Percentiles rank a stretch among this genome's conserved stretches.
Evolutionary conservation across 371 early-diverging fungal species (phyloP).

Genomic region (Choanephora cucurbitarum): DNA sequence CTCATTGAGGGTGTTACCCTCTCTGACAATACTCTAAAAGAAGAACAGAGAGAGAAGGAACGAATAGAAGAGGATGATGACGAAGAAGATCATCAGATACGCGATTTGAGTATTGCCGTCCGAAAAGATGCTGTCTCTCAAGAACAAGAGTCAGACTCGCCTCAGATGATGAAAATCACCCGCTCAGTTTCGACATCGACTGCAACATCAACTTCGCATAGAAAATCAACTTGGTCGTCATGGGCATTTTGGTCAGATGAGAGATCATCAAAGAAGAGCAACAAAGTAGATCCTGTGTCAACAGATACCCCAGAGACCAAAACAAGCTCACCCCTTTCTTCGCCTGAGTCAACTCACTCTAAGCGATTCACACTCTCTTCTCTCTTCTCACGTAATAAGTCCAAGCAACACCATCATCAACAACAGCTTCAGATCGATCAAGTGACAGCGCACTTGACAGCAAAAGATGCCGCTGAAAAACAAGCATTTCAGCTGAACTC

Average conservation of each 20-base stretch:
- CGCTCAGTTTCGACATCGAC: slow-evolving; percentile 13
- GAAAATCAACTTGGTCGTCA: slow-evolving; percentile 44
- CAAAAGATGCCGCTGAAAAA: slow-evolving; percentile 33
- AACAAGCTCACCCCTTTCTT: neutral
- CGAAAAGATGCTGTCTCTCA: slow-evolving; percentile 2
- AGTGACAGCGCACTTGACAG: slow-evolving; percentile 1
- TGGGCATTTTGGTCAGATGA: slow-evolving; percentile 43
- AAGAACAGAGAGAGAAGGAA: neutral
- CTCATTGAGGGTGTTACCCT: slow-evolving; percentile 12
- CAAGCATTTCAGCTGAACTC: slow-evolving; percentile 59
- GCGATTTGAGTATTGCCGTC: slow-evolving; percentile 12
- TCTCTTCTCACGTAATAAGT: slow-evolving; percentile 25
- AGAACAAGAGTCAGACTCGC: slow-evolving; percentile 6
- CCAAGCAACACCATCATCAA: slow-evolving; percentile 9
- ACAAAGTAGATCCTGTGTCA: slow-evolving; percentile 14
- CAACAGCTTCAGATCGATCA: neutral
- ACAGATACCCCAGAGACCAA: slow-evolving; percentile 1
- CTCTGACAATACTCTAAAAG: neutral
- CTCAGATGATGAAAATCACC: slow-evolving; percentile 2
- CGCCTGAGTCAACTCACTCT: slow-evolving; percentile 1
- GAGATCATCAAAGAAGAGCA: slow-evolving; percentile 29
- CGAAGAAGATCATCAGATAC: slow-evolving; percentile 8
- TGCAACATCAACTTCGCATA: neutral
- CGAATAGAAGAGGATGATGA: too few relatives aligned
- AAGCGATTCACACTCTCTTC: slow-evolving; percentile 33